A percentile compares a stretch with the other conserved stretches of the same genome.
These are phyloP conservation scores for Tripterygium wilfordii DNA, from an alignment of 177 flowering plant genomes.

Conservation along the genomic window DNA sequence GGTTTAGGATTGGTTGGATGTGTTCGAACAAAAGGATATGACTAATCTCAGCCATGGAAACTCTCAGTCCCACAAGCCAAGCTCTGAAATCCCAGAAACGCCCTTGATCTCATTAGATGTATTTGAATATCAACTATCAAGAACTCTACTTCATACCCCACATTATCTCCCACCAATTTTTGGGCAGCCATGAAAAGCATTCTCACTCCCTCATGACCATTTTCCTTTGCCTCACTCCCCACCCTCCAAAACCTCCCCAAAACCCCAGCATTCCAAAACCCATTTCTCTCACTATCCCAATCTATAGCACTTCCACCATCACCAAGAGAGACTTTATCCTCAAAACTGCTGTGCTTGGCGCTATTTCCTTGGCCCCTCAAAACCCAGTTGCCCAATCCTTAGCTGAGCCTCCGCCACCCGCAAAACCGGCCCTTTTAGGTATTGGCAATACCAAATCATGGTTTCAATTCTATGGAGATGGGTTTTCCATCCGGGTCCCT, in stretches of 20 bases:
- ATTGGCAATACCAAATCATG: conserved; percentile 83
- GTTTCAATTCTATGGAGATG: conserved; percentile 87
- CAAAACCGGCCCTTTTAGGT: conserved; percentile 40
- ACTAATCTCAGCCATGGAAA: conserved; percentile 19
- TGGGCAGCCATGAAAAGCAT: conserved; percentile 29
- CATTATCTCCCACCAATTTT: conserved; percentile 20
- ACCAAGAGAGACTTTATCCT: conserved; percentile 41
- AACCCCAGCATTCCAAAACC: conserved; percentile 13
- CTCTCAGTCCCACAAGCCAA: neutral
- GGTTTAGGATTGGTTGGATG: conserved; percentile 35
- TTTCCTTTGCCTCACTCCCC: conserved; percentile 28
- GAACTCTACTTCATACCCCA: conserved; percentile 8
- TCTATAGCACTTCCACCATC: neutral
- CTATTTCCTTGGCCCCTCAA: conserved; percentile 23
- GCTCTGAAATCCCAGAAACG: neutral
- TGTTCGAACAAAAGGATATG: conserved; percentile 27
- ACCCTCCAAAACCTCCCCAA: conserved; percentile 29
- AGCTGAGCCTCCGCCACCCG: conserved; percentile 23
- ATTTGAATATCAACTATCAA: neutral
- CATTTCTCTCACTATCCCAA: neutral
- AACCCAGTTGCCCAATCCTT: conserved; percentile 18
- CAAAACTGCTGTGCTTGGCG: conserved; percentile 31
- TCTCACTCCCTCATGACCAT: conserved; percentile 42
- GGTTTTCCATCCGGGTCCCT: conserved; percentile 83
- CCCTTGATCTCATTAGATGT: neutral